These are phyloP conservation scores for Gossypium lobatum DNA, from an alignment of 441 rosid species.

Conservation along the genomic window DNA sequence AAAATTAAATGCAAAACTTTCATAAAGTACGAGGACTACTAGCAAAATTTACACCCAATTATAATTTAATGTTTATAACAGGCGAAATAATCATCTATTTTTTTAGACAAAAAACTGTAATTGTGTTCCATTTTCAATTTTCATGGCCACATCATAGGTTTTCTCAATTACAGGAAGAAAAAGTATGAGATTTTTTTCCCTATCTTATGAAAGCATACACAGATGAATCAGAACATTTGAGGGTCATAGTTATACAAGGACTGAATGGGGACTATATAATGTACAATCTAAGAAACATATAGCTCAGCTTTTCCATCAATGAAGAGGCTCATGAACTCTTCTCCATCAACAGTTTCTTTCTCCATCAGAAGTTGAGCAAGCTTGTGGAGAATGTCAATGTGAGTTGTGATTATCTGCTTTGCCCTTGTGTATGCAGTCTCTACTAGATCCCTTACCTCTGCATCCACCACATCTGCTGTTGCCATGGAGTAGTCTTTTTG, in stretches of 20 bases:
- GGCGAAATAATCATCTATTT: not conserved
- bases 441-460: slow-evolving; percentile 82
- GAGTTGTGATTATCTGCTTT: slow-evolving; percentile 58
- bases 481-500: slow-evolving; percentile 99
- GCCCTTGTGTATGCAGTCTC: slow-evolving; percentile 77
- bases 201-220: not conserved
- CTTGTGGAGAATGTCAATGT: slow-evolving; percentile 78
- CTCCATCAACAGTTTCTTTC: slow-evolving; percentile 85
- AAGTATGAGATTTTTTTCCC: not conserved
- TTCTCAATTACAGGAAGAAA: not conserved
- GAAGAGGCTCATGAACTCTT: slow-evolving; percentile 88
- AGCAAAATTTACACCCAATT: no score
- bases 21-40: no score
- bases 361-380: slow-evolving; percentile 81
- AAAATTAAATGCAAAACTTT: no score
- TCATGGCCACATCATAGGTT: not conserved
- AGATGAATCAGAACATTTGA: not conserved
- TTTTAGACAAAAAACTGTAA: not conserved
- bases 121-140: not conserved
- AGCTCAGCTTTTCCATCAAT: slow-evolving; percentile 84
- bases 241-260: not conserved
- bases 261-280: not conserved
- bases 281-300: slow-evolving; percentile 25
- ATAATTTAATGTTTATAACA: no score
- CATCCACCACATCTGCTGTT: slow-evolving; percentile 86